Conservation (phyloP, 169 alveolate genomes). For the Theileria orientalis region DNA sequence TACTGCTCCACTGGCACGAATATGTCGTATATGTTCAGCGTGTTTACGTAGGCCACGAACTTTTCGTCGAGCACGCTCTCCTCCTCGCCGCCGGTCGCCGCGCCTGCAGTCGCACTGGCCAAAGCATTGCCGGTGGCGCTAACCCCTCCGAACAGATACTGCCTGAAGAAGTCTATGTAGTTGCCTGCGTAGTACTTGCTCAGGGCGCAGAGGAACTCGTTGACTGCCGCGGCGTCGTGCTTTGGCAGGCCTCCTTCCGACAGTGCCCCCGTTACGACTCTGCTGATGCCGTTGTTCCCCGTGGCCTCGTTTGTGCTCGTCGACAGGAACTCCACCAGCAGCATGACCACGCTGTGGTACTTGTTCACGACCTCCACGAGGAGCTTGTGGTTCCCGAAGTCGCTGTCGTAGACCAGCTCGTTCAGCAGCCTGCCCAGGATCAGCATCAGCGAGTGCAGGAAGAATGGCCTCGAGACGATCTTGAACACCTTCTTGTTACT, state of each 20-base stretch:
- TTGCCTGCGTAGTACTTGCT: not conserved
- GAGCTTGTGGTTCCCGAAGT: slow-evolving; percentile 8
- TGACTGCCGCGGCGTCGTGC: too few species aligned
- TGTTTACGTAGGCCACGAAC: slow-evolving; percentile 31
- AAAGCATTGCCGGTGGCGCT: too few species aligned
- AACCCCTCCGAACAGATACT: too few species aligned
- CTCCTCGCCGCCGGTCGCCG: not conserved
- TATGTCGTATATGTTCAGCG: slow-evolving; percentile 28
- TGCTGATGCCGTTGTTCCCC: not conserved
- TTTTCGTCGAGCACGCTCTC: not conserved
- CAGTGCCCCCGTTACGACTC: not conserved
- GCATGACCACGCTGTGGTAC: not conserved
- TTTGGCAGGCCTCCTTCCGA: not conserved
- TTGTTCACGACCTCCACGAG: not conserved
- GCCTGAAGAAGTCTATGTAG: not conserved
- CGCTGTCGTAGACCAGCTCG: slow-evolving; percentile 55
- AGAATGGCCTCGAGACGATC: slow-evolving; percentile 36
- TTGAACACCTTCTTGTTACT: slow-evolving; percentile 20
- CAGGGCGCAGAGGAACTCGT: too few species aligned
- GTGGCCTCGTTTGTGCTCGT: not conserved
- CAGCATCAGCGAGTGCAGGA: slow-evolving; percentile 20
- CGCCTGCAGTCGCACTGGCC: too few species aligned
- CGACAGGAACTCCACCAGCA: not conserved
- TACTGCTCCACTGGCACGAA: slow-evolving; percentile 60
- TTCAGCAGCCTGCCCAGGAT: slow-evolving; percentile 30